phyloP scores from a whole-genome alignment of 129 eudicot species.

The Oenanthe sinensis region DNA sequence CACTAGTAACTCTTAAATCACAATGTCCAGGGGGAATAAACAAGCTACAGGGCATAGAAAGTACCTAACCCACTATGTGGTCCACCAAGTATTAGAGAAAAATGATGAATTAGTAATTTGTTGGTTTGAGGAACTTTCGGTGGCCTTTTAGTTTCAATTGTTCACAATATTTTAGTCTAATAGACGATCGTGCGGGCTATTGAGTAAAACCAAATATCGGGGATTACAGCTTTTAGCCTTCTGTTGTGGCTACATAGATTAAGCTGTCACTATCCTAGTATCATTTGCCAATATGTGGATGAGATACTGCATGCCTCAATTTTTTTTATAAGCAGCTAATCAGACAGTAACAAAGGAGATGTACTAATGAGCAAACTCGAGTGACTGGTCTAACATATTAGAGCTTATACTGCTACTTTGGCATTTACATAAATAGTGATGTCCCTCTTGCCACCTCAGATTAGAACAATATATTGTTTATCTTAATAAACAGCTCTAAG shows the following conservation, averaged over 20 bases:
- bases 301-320: not conserved
- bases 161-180: not conserved
- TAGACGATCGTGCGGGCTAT: not conserved
- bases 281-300: not conserved
- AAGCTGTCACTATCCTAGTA: not conserved
- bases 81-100: not conserved
- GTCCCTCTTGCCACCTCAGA: not conserved
- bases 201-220: not conserved
- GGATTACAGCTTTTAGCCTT: not conserved
- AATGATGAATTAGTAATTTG: not conserved
- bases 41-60: not conserved
- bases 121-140: not conserved
- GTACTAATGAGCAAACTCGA: not conserved
- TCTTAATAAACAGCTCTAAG: not conserved
- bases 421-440: not conserved
- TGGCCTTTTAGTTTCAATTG: not conserved
- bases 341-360: not conserved
- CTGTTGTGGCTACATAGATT: not conserved
- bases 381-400: not conserved
- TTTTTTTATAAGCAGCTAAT: not conserved
- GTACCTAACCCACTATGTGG: not conserved
- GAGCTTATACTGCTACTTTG: not conserved
- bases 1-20: not conserved
- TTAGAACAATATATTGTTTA: not conserved
- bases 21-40: not conserved